Base-by-base conservation (phyloP, 345 rosid genomes). In the Brassica cretica region DNA sequence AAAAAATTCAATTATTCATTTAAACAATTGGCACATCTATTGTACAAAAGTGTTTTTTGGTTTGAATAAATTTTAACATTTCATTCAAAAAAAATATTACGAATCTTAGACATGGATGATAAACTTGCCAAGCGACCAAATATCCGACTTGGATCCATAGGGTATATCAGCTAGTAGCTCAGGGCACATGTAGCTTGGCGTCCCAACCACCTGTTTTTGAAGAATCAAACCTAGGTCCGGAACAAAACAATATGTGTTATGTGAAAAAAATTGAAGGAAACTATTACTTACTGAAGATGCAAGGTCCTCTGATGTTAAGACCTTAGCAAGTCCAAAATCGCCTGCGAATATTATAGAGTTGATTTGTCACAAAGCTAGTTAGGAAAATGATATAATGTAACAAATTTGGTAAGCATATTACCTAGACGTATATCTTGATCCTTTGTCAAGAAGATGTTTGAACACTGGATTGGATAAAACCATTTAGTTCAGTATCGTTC, bases 181-280 rank as follows among this genome's bases (percentile, higher is more conserved):
- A 1, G 99, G 99, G 76, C 99, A 96, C 99, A 96, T 96, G 83
- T 96, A 96, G 83, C 98, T 96, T n/a, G 99, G 99, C 67, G 99
- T 96, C 79, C 99, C 99, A 81, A 96, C 99, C 51, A 96, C 99
- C 99, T 96, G 82, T 64, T 76, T 44, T 35, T 14, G 73, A 63
- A 69, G 61, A 51, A 70, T 55, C 59, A 60, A 37, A 77, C 53
- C 62, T 62, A 60, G 70, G 53, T 21, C 37, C 6, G 55, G 64
- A 75, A 51, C 66, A 65, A 55, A 27, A 32, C 75, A 2, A 56
- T 12, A 35, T 33, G 63, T 74, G 27, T 19, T 19, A 19, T 19
- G 19, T 19, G 62, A 21, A 74, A 46, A 46, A 9, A 4, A 2
- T 0, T 33, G 4, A 44, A 56, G 27, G 49, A 21, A 58, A 55